These are phyloP conservation scores for Didymella segeticola DNA, from an alignment of 2,329 filamentous ascomycete genomes.

Conservation along the genomic window DNA sequence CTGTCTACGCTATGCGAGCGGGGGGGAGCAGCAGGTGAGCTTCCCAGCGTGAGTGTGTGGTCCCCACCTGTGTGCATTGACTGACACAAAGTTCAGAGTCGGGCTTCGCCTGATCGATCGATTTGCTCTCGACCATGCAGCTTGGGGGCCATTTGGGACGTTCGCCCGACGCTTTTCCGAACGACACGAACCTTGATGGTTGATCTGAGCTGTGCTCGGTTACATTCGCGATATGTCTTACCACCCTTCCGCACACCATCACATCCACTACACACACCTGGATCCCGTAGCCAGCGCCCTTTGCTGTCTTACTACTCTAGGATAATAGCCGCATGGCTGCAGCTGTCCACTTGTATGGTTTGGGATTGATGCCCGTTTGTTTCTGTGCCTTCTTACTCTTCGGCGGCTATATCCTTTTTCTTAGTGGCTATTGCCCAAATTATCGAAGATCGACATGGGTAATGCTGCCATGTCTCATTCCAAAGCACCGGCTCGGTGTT, in stretches of 20 bases:
- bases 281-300: slow-evolving; percentile 3
- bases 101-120: slow-evolving; percentile 50
- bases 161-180: slow-evolving; percentile 32
- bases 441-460: slow-evolving; percentile 1
- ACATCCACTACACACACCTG: slow-evolving; percentile 4
- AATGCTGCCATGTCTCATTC: slow-evolving; percentile 2
- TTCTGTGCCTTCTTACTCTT: slow-evolving; percentile 5
- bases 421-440: slow-evolving; percentile 14
- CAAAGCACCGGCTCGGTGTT: slow-evolving; percentile 8
- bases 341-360: slow-evolving; percentile 1
- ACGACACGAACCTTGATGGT: background rate
- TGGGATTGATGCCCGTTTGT: slow-evolving; percentile 10
- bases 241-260: background rate
- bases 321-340: slow-evolving; percentile 10
- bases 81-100: slow-evolving; percentile 42
- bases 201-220: slow-evolving; percentile 8
- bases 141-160: slow-evolving; percentile 32
- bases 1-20: slow-evolving; percentile 44
- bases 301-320: background rate
- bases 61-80: slow-evolving; percentile 22
- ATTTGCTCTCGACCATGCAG: slow-evolving; percentile 48
- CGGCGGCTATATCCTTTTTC: slow-evolving; percentile 14
- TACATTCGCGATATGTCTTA: slow-evolving; percentile 4
- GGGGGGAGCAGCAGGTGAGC: slow-evolving; percentile 52
- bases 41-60: slow-evolving; percentile 35